Base-by-base conservation (phyloP, 2,329 filamentous ascomycete genomes). In the Penicillium sp. region DNA sequence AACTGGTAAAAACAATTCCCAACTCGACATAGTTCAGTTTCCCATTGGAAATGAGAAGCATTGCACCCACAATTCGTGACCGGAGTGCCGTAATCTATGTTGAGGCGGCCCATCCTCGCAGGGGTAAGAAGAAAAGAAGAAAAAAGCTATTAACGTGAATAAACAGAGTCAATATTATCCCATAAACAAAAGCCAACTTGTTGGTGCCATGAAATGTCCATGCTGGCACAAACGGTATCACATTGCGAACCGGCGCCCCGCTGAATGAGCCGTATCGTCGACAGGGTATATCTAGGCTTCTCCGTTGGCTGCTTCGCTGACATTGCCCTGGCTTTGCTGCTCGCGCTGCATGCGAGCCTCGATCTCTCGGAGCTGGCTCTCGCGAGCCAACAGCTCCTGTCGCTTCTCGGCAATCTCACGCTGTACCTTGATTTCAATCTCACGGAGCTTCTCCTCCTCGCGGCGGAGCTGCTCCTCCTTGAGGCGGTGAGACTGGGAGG, bases 341-440 rank as follows among this genome's bases (percentile, higher is more conserved):
- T 96, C 91, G 75, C 93, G 88, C 74, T 93, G 88, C 93, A 97
- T 97, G 73, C 93, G 89, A 63, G 93, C 93, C 80, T 97, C 93
- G 75, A 99, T 97, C 83, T 99, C 94, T 80, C 94, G 93, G 70
- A 99, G 87, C 82, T 99, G 94, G 73, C 92, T 96, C 82, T 99
- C 94, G 78, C 94, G 92, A 65, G 94, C 94, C 79, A 99, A 77
- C 62, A 99, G 85, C 80, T 99, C 94, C 82, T 99, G 94, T 81
- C 94, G 89, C 87, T 99, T 99, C 86, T 97, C 94, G 81, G 97
- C 96, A 83, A 99, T 99, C 81, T 99, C 94, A 75, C 94, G 91
- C 82, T 99, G 94, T 63, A 99, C 94, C 88, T 99, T 99, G 82
- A 97, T 84, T 77, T 99, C 94, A 76, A 99, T 97, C 82, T 99